Evolutionary conservation across 2,329 filamentous ascomycete species (phyloP).

Genomic region (Fusarium sp.): DNA sequence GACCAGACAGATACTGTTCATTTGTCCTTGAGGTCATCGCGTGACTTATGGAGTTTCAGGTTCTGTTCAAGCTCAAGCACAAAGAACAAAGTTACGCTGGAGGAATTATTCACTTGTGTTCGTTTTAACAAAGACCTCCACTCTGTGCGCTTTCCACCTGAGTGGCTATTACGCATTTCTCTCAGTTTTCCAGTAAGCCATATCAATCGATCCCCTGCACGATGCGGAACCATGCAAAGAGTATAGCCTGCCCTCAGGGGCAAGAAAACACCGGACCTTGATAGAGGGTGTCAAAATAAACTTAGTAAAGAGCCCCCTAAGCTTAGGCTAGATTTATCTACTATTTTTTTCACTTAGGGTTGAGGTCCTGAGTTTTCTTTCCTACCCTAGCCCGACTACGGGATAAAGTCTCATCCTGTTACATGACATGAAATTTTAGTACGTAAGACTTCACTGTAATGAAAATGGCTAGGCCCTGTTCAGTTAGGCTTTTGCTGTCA

Average conservation of each 20-base stretch:
- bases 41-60: too few relatives aligned
- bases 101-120: not conserved
- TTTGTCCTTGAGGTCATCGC: accelerated
- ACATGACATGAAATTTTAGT: not conserved
- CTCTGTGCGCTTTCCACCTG: accelerated
- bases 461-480: not conserved
- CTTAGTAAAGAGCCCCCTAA: too few relatives aligned
- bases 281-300: too few relatives aligned
- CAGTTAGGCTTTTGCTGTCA: not conserved
- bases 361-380: too few relatives aligned
- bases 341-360: too few relatives aligned
- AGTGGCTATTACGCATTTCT: accelerated
- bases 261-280: too few relatives aligned
- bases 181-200: too few relatives aligned
- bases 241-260: not conserved
- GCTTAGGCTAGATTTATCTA: too few relatives aligned
- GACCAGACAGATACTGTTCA: not conserved
- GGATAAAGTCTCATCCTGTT: not conserved
- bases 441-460: not conserved
- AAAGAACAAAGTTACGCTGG: not conserved
- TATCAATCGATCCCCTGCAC: not conserved
- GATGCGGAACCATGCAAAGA: not conserved
- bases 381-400: too few relatives aligned
- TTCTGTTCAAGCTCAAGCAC: not conserved
- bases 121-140: not conserved